Conservation (phyloP, 345 rosid genomes). For the Passiflora organensis region DNA sequence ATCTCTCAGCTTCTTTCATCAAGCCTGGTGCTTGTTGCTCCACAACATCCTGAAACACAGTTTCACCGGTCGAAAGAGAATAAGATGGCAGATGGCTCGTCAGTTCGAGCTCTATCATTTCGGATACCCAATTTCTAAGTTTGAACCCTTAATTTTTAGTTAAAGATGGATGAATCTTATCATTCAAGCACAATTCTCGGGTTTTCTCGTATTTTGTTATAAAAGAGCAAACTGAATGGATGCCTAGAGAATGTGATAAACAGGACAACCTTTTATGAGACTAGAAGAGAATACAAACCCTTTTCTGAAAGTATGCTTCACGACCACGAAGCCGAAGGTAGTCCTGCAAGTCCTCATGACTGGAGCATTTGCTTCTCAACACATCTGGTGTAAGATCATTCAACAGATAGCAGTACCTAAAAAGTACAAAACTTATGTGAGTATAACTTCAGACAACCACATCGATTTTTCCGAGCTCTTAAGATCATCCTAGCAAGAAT, state of each 20-base stretch:
- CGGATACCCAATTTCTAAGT: too few relatives aligned
- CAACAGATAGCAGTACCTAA: slow-evolving; percentile 87
- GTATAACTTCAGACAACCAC: slow-evolving; percentile 12
- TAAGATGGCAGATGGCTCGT: too few relatives aligned
- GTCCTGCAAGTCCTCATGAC: slow-evolving; percentile 63
- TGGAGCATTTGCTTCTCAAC: slow-evolving; percentile 57
- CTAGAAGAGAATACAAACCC: slow-evolving; percentile 39
- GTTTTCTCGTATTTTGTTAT: not conserved
- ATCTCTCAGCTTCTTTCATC: slow-evolving; percentile 91
- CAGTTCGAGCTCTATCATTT: too few relatives aligned
- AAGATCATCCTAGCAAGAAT: too few relatives aligned
- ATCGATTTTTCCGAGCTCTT: too few relatives aligned
- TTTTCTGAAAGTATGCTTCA: slow-evolving; percentile 87
- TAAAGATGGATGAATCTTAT: too few relatives aligned
- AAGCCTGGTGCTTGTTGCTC: slow-evolving; percentile 83
- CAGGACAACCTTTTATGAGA: slow-evolving; percentile 5
- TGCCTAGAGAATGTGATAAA: not conserved
- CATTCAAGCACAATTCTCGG: too few relatives aligned
- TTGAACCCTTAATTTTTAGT: too few relatives aligned
- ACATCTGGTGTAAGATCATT: slow-evolving; percentile 73
- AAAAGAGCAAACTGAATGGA: not conserved
- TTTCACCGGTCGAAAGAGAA: not conserved
- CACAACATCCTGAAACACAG: slow-evolving; percentile 47
- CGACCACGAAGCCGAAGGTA: slow-evolving; percentile 76
- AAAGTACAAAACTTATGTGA: not conserved